phyloP scores from a whole-genome alignment of 352 stramenopile species.

The Globisporangium alternatum region DNA sequence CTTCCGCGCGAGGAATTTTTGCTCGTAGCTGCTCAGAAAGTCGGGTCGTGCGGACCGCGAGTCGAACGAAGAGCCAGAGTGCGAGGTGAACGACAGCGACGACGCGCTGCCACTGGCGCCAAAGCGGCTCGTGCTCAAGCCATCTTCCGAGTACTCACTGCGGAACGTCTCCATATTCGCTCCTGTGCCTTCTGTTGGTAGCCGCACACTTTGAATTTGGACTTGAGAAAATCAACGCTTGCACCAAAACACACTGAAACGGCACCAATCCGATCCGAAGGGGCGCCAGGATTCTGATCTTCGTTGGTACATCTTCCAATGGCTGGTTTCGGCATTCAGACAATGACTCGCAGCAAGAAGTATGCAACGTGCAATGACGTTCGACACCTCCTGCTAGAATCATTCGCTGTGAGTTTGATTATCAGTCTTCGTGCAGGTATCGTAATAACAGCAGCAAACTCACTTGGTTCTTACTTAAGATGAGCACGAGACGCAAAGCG shows the following conservation, averaged over 20 bases:
- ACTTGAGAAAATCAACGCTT: background rate
- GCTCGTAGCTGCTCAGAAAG: conserved; percentile 52
- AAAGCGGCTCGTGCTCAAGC: conserved; percentile 28
- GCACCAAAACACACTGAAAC: background rate
- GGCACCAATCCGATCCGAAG: background rate
- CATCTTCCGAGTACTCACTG: conserved; percentile 42
- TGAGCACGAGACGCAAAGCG: conserved; percentile 83
- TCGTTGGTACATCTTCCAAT: background rate
- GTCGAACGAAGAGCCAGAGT: conserved; percentile 24
- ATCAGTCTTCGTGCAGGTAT: background rate
- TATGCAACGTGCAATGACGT: background rate
- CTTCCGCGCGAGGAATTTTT: conserved; percentile 54
- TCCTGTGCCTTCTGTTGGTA: background rate
- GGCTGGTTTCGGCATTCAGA: background rate
- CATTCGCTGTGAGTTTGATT: background rate
- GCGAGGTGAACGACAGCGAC: conserved; percentile 42
- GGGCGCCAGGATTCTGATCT: background rate
- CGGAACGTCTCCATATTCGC: conserved; percentile 26
- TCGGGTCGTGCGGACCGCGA: conserved; percentile 45
- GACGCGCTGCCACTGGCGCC: conserved; percentile 19
- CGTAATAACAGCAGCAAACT: background rate
- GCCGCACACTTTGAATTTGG: background rate
- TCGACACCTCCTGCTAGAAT: background rate
- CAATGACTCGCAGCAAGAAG: background rate
- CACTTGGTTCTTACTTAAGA: conserved; percentile 31